phyloP scores from a whole-genome alignment of 2,329 filamentous ascomycete species.

The Beauveria bassiana region DNA sequence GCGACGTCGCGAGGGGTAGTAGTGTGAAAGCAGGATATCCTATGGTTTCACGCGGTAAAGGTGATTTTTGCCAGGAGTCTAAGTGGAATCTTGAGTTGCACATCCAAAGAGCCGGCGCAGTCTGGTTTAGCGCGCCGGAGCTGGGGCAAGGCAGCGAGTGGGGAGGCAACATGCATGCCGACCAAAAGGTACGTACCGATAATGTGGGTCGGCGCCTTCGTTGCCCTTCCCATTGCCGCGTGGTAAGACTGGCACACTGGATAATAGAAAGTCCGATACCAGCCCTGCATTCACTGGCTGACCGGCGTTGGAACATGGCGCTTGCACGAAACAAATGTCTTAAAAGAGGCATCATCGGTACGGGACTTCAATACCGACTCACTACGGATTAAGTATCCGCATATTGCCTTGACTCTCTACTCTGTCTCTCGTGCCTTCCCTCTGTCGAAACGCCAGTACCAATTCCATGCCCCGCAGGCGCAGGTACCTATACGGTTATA shows the following conservation, averaged over 20 bases:
- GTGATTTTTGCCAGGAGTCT: conserved; percentile 12
- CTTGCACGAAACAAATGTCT: background rate
- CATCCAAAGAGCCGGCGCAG: conserved; percentile 23
- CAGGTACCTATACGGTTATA: too few relatives aligned
- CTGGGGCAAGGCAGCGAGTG: conserved; percentile 9
- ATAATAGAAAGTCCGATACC: conserved; percentile 2
- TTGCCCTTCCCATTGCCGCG: too few relatives aligned
- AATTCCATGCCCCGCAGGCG: too few relatives aligned
- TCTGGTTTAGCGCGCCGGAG: conserved; percentile 24
- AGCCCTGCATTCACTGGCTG: background rate
- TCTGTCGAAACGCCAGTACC: too few relatives aligned
- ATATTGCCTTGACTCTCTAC: too few relatives aligned
- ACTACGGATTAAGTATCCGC: too few relatives aligned
- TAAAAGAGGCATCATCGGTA: too few relatives aligned
- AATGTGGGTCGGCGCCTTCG: too few relatives aligned
- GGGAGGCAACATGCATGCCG: conserved; percentile 18
- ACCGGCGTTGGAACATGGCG: background rate
- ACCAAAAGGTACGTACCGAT: background rate
- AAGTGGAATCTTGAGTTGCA: conserved; percentile 28
- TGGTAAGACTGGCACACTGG: background rate
- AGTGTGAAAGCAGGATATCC: background rate
- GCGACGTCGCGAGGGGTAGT: background rate
- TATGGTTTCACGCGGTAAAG: background rate
- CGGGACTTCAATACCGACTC: too few relatives aligned
- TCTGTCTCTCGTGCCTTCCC: too few relatives aligned